These are phyloP conservation scores for Vaccinium vitisidaea DNA, from an alignment of 148 eudicot genomes.

Conservation along the genomic window DNA sequence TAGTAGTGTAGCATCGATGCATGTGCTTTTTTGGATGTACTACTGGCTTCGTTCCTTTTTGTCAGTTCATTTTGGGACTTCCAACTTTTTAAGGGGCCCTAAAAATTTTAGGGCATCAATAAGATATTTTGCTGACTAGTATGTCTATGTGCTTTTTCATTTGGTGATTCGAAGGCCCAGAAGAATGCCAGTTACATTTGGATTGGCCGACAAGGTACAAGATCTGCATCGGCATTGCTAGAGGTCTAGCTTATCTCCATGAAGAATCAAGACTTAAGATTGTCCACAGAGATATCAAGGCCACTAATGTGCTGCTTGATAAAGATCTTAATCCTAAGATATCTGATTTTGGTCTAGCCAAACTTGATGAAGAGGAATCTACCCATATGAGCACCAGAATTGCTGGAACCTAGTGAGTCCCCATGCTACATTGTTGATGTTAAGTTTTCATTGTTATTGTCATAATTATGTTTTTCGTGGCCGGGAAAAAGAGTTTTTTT, in stretches of 20 bases:
- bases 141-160: neutral
- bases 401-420: constrained; percentile 47
- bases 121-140: neutral
- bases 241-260: constrained; percentile 47
- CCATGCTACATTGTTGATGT: constrained; percentile 1
- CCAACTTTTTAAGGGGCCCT: neutral
- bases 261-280: constrained; percentile 54
- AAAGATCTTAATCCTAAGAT: constrained; percentile 43
- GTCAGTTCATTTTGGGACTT: neutral
- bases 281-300: constrained; percentile 56
- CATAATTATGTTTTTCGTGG: too few species aligned
- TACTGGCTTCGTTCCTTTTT: neutral
- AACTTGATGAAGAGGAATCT: constrained; percentile 45
- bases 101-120: neutral
- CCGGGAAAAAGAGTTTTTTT: too few species aligned
- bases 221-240: constrained; percentile 42
- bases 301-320: constrained; percentile 56
- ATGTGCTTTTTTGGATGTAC: neutral
- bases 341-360: constrained; percentile 50
- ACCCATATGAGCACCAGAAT: constrained; percentile 53
- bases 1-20: neutral
- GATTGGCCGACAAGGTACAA: constrained; percentile 40
- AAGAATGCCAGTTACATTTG: constrained; percentile 30
- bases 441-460: neutral
- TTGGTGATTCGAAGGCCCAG: constrained; percentile 26